Evolutionary conservation across 345 rosid species (phyloP).

Genomic region (Gossypium sturtianum): DNA sequence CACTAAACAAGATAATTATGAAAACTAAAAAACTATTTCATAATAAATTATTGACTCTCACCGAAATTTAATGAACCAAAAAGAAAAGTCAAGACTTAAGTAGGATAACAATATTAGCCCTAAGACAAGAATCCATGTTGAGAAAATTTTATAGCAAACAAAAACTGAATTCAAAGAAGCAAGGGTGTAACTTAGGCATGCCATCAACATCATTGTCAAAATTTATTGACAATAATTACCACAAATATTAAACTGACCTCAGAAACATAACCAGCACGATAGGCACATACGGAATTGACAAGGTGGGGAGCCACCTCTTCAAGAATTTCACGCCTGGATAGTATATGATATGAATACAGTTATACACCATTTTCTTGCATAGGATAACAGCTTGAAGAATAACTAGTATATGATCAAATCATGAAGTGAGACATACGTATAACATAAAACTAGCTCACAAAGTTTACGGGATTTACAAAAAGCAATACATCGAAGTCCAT

Average conservation of each 20-base stretch:
- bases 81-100: not conserved
- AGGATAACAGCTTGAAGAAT: not conserved
- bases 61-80: not conserved
- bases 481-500: slow-evolving; percentile 91
- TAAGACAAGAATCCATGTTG: not conserved
- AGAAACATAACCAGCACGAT: slow-evolving; percentile 85
- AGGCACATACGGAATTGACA: slow-evolving; percentile 62
- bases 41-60: not conserved
- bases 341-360: slow-evolving; percentile 1
- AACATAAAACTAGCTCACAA: slow-evolving; percentile 77
- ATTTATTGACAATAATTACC: not conserved
- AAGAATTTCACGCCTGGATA: slow-evolving; percentile 74
- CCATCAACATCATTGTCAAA: not conserved
- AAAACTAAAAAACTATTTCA: not conserved
- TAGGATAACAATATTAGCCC: not conserved
- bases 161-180: not conserved
- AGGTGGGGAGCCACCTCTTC: slow-evolving; percentile 66
- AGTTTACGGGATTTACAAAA: slow-evolving; percentile 90
- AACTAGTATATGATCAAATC: not conserved
- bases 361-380: slow-evolving; percentile 11
- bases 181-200: not conserved
- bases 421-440: slow-evolving; percentile 53
- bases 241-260: slow-evolving; percentile 43
- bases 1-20: not conserved
- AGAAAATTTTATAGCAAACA: not conserved